Percentiles rank a stretch among this genome's conserved stretches.
Conservation (phyloP, 2,329 filamentous ascomycete species). For the Piedraia hortae region DNA sequence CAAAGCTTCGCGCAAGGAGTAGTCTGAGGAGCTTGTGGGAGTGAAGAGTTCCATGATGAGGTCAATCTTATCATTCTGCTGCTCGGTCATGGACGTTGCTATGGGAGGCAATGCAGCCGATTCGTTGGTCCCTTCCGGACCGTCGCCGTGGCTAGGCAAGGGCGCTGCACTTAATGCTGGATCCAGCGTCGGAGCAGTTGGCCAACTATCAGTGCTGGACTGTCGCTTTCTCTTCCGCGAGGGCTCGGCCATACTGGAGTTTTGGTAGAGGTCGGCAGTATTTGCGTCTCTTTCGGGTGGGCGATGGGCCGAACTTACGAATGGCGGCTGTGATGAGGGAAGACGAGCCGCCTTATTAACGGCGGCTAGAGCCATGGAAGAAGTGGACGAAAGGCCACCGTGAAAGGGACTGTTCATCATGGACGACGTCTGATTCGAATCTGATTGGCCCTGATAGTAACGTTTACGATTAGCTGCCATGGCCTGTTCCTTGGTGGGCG, state of each 20-base stretch:
- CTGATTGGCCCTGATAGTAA: conserved; percentile 52
- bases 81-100: conserved; percentile 27
- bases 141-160: no score
- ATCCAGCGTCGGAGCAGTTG: no score
- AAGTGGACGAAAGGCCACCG: conserved; percentile 82
- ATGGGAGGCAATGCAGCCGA: conserved; percentile 37
- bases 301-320: no score
- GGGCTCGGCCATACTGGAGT: conserved; percentile 33
- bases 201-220: conserved; percentile 11
- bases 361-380: conserved; percentile 75
- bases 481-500: conserved; percentile 92
- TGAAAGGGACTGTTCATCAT: conserved; percentile 64
- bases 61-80: conserved; percentile 54
- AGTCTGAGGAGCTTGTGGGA: conserved; percentile 35
- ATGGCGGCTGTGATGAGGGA: conserved; percentile 58
- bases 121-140: no score
- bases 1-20: conserved; percentile 48
- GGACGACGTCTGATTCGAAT: conserved; percentile 25
- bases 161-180: no score
- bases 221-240: conserved; percentile 49
- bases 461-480: conserved; percentile 82
- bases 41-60: conserved; percentile 49
- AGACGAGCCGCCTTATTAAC: conserved; percentile 80
- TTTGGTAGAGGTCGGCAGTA: no score
- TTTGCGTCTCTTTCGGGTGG: no score